These are phyloP conservation scores for Leptographium galeiforme DNA, from an alignment of 2,329 filamentous ascomycete species.

Conservation along the genomic window DNA sequence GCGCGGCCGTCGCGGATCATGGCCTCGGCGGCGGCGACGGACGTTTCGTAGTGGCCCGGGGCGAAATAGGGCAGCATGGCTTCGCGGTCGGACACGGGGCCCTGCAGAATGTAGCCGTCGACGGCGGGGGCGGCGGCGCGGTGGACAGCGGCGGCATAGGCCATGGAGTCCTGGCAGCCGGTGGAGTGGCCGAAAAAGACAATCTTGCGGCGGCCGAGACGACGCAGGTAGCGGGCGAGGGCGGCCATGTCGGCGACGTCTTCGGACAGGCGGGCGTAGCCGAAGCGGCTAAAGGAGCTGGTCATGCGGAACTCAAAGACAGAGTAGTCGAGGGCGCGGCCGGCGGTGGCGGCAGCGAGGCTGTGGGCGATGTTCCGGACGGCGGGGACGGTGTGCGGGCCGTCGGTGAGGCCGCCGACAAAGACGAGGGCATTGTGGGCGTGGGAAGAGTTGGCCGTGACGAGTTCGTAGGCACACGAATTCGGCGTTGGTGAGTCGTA, in stretches of 20 bases:
- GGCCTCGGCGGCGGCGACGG: conserved; percentile 33
- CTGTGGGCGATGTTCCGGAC: conserved; percentile 30
- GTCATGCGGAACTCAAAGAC: conserved; percentile 43
- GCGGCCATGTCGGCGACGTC: conserved; percentile 41
- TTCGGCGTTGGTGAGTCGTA: conserved; percentile 13
- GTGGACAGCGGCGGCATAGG: conserved; percentile 33
- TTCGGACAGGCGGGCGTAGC: conserved; percentile 32
- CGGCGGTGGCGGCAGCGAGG: conserved; percentile 22
- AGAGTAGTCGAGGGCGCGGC: conserved; percentile 28
- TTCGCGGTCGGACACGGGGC: conserved; percentile 66
- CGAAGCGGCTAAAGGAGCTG: conserved; percentile 40
- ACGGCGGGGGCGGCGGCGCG: conserved; percentile 34
- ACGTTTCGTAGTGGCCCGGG: conserved; percentile 27
- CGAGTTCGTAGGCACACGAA: conserved; percentile 15
- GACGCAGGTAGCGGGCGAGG: conserved; percentile 39
- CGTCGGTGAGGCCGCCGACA: conserved; percentile 58
- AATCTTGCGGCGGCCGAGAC: conserved; percentile 34
- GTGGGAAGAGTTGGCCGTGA: conserved; percentile 5
- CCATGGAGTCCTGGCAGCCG: conserved; percentile 46
- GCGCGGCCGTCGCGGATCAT: conserved; percentile 42
- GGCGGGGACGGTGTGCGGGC: conserved; percentile 51
- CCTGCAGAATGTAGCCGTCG: conserved; percentile 69
- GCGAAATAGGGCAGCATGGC: conserved; percentile 34
- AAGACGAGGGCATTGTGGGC: conserved; percentile 48
- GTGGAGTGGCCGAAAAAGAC: conserved; percentile 47